A percentile compares a stretch with the other conserved stretches of the same genome.
Conservation (phyloP, 306 rosid genomes). For the Quercus rubra region DNA sequence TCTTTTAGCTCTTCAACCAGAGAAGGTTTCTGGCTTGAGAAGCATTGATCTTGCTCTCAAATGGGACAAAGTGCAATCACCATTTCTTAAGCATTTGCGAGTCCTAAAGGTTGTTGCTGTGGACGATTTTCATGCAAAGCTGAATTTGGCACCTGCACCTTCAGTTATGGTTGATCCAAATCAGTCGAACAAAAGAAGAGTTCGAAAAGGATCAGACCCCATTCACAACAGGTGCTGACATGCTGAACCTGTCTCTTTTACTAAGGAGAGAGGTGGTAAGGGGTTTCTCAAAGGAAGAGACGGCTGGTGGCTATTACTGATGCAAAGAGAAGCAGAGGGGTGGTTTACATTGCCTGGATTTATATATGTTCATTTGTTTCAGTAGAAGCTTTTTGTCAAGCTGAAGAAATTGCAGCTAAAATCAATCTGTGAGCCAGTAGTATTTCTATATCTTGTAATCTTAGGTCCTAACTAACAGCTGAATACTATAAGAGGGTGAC, state of each 20-base stretch:
- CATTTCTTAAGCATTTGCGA: constrained; percentile 39
- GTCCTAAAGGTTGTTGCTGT: constrained; percentile 42
- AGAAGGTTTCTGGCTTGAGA: constrained; percentile 48
- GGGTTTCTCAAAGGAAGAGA: constrained; percentile 22
- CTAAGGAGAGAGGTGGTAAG: constrained; percentile 22
- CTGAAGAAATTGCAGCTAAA: constrained; percentile 37
- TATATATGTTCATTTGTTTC: constrained; percentile 15
- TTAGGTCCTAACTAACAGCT: constrained; percentile 47
- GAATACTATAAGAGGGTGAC: constrained; percentile 36
- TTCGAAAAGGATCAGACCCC: constrained; percentile 80
- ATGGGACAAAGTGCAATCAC: constrained; percentile 43
- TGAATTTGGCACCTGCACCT: constrained; percentile 71
- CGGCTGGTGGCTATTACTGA: constrained; percentile 17
- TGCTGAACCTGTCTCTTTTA: constrained; percentile 14
- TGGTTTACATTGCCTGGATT: constrained; percentile 41
- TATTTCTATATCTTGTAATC: constrained; percentile 39
- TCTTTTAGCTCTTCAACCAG: constrained; percentile 63
- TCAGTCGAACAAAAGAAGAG: constrained; percentile 71
- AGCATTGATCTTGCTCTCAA: constrained; percentile 69
- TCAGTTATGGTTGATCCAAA: constrained; percentile 56
- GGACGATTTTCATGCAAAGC: constrained; percentile 47
- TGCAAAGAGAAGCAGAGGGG: constrained; percentile 22
- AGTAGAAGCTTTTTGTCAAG: constrained; percentile 28
- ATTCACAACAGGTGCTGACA: constrained; percentile 84
- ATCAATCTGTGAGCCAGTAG: constrained; percentile 34